Evolutionary conservation across 23 red algal species (phyloP), one percentile per base, ranked within the genome.

Genomic region (Gracilaria vermiculophylla): DNA sequence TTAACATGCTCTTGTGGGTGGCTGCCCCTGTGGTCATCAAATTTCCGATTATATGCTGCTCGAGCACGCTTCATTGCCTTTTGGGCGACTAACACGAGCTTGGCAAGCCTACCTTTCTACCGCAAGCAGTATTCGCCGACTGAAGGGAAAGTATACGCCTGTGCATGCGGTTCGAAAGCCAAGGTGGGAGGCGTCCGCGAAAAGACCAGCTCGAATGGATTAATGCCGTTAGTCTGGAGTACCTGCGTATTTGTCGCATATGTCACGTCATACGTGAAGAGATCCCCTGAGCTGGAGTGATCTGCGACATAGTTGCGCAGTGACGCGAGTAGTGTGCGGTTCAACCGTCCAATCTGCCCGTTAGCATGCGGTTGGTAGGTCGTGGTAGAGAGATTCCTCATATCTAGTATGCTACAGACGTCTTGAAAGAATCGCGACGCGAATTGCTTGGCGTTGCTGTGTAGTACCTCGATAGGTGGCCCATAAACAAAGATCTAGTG

Each of bases 261-360:
- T 2, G 51, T 82, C 78, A 64, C 7, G 4, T 31, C 54, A 34
- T 60, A 25, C 5, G n/a, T 65, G 24, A 32, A 82, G 1, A 60
- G 6, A n/a, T 82, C 53, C 78, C n/a, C 66, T 29, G 44, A 12
- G 1, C 1, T 82, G 1, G 51, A 34, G 32, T 82, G 78, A 34
- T 66, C 53, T 17, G 51, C 49, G 5, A 48, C 54, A 19, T 23
- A 82, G 8, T 20, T 23, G 16, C 39, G 78, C 25, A 82, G 39
- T 16, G 54, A 24, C 17, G 54, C 24, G 19, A 62, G 14, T n/a
- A n/a, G n/a, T n/a, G n/a, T n/a, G n/a, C n/a, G n/a, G n/a, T n/a
- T n/a, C n/a, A n/a, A n/a, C n/a, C 78, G 49, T 49, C 36, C 78
- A 17, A 82, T 24, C 33, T 69, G 20, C n/a, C 81, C 81, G 70